Percentiles rank a stretch among this genome's conserved stretches.
These are phyloP conservation scores for Casaregolazyma lundiana DNA, from an alignment of 1,139 yeast species.

Conservation along the genomic window DNA sequence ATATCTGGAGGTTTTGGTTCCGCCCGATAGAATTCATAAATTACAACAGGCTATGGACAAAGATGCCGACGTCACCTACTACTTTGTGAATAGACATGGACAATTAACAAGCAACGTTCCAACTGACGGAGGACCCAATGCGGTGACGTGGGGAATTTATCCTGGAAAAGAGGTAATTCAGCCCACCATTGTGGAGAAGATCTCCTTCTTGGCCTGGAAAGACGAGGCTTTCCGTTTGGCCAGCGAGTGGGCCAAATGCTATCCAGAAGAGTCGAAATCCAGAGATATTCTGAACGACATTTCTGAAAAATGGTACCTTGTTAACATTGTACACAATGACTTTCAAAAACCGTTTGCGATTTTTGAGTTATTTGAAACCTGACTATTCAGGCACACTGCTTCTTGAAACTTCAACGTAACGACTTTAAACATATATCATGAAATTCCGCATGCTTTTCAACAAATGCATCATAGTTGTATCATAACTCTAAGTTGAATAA, in stretches of 20 bases:
- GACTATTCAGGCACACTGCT: not conserved
- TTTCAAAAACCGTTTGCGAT: conserved; percentile 39
- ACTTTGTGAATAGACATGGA: conserved; percentile 66
- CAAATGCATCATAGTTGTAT: conserved; percentile 9
- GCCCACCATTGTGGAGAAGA: conserved; percentile 89
- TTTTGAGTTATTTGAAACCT: conserved; percentile 28
- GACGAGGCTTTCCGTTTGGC: conserved; percentile 87
- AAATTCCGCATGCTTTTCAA: conserved; percentile 11
- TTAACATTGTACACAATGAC: conserved; percentile 89
- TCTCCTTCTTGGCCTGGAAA: conserved; percentile 91
- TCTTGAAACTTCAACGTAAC: conserved; percentile 9
- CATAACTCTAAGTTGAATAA: conserved; percentile 2
- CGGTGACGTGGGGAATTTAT: conserved; percentile 97
- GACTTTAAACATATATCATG: conserved; percentile 5
- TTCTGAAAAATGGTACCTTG: conserved; percentile 61
- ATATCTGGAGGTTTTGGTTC: conserved; percentile 77
- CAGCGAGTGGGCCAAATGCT: conserved; percentile 66
- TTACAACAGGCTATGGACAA: conserved; percentile 44
- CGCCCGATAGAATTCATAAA: conserved; percentile 47
- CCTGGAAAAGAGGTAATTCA: conserved; percentile 89
- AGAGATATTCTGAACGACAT: conserved; percentile 45
- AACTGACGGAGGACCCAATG: conserved; percentile 72
- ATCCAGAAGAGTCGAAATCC: conserved; percentile 34
- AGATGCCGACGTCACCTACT: conserved; percentile 60
- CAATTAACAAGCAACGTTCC: conserved; percentile 60